phyloP scores from a whole-genome alignment of 2,329 filamentous ascomycete genomes.

The Chaetomium sp. region DNA sequence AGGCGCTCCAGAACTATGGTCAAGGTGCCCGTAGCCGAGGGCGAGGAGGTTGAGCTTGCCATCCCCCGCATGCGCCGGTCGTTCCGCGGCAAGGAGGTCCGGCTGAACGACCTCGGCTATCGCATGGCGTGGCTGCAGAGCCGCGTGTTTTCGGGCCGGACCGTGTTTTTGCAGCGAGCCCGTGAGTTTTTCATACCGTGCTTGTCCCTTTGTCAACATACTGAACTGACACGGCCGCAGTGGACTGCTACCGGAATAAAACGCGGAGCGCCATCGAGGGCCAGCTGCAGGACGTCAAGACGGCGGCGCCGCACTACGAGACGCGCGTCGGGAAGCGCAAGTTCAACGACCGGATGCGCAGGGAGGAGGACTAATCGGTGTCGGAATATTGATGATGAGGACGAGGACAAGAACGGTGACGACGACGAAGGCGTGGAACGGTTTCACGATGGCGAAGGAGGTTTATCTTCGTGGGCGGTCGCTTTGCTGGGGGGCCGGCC shows the following conservation, averaged over 20 bases:
- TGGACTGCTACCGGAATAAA: conserved; percentile 94
- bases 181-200: conserved; percentile 60
- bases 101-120: conserved; percentile 89
- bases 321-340: conserved; percentile 81
- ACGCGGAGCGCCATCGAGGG: conserved; percentile 80
- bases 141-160: conserved; percentile 82
- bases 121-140: conserved; percentile 97
- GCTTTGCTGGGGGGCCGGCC: background rate
- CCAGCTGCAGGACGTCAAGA: conserved; percentile 72
- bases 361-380: conserved; percentile 30
- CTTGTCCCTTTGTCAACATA: background rate
- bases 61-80: conserved; percentile 73
- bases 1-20: conserved; percentile 50
- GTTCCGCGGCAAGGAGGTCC: conserved; percentile 78
- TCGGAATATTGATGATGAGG: background rate
- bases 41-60: conserved; percentile 70
- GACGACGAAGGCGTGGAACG: background rate
- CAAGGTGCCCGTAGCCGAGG: conserved; percentile 67
- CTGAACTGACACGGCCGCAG: conserved; percentile 47
- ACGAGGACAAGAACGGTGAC: background rate
- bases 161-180: conserved; percentile 86
- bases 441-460: background rate
- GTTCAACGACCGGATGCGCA: conserved; percentile 62
- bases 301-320: conserved; percentile 82
- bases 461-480: background rate